These are phyloP conservation scores for Fusarium tuaranense DNA, from an alignment of 2,329 filamentous ascomycete species.

Conservation along the genomic window DNA sequence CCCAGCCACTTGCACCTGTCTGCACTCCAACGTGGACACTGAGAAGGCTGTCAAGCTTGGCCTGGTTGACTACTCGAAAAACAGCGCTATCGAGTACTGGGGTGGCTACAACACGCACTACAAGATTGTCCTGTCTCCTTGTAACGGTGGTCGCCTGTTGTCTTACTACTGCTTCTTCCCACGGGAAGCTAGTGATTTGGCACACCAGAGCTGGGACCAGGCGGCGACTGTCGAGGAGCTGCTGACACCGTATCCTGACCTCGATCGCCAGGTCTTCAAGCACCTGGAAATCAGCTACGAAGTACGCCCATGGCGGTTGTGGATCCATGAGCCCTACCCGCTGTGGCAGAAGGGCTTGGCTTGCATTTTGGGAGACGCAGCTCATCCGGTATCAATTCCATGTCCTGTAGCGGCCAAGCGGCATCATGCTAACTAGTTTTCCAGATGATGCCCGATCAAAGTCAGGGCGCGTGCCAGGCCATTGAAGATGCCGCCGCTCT, in stretches of 20 bases:
- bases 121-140: slow-evolving; percentile 74
- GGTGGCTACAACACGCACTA: slow-evolving; percentile 66
- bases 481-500: slow-evolving; percentile 15
- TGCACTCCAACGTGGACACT: slow-evolving; percentile 18
- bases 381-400: slow-evolving; percentile 10
- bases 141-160: slow-evolving; percentile 68
- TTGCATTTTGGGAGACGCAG: slow-evolving; percentile 25
- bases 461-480: slow-evolving; percentile 14
- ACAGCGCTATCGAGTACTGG: slow-evolving; percentile 71
- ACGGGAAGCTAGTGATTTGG: slow-evolving; percentile 66
- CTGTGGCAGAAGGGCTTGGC: slow-evolving; percentile 24
- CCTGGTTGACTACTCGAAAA: slow-evolving; percentile 16
- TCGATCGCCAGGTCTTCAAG: slow-evolving; percentile 66
- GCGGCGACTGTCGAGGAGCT: slow-evolving; percentile 64
- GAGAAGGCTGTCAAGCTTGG: slow-evolving; percentile 7
- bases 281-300: slow-evolving; percentile 69
- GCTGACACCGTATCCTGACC: slow-evolving; percentile 65
- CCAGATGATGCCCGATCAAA: slow-evolving; percentile 26
- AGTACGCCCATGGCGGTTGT: slow-evolving; percentile 69
- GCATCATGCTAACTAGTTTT: not conserved
- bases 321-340: slow-evolving; percentile 52
- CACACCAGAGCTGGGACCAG: slow-evolving; percentile 65
- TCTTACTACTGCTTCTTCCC: slow-evolving; percentile 77
- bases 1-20: slow-evolving; percentile 18
- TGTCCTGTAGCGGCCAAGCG: not conserved